Conservation (phyloP, 2,329 filamentous ascomycete genomes). For the Bretziella fagacearum region DNA sequence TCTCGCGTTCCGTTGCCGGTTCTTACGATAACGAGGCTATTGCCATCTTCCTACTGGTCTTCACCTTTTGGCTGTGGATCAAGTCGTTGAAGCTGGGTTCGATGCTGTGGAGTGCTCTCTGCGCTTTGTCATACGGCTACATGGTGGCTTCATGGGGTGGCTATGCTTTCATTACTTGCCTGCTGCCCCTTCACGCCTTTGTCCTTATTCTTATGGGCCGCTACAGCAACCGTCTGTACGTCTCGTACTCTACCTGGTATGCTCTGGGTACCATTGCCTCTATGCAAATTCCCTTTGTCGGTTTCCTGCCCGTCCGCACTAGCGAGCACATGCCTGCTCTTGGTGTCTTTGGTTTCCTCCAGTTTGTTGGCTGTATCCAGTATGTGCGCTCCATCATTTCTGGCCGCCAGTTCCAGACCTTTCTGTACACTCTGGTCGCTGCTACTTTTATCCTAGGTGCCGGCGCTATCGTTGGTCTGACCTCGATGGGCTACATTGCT, state of each 20-base stretch:
- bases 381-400: slow-evolving; percentile 79
- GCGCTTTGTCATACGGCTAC: slow-evolving; percentile 95
- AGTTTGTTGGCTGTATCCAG: slow-evolving; percentile 82
- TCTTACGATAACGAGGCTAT: slow-evolving; percentile 99
- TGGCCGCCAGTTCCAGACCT: slow-evolving; percentile 83
- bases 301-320: slow-evolving; percentile 87
- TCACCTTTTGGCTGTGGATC: slow-evolving; percentile 98
- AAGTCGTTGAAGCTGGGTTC: slow-evolving; percentile 95
- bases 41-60: slow-evolving; percentile 94
- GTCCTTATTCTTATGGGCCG: slow-evolving; percentile 92
- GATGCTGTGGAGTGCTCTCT: slow-evolving; percentile 88
- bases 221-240: slow-evolving; percentile 85
- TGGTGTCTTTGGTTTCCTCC: slow-evolving; percentile 91
- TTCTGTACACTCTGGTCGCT: slow-evolving; percentile 62
- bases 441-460: slow-evolving; percentile 58
- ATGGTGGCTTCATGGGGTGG: slow-evolving; percentile 99
- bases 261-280: slow-evolving; percentile 86
- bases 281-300: slow-evolving; percentile 99
- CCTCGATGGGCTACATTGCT: slow-evolving; percentile 77
- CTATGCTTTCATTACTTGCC: slow-evolving; percentile 97
- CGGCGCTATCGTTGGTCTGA: slow-evolving; percentile 65
- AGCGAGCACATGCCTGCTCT: slow-evolving; percentile 98
- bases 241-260: slow-evolving; percentile 97
- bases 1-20: slow-evolving; percentile 90
- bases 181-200: slow-evolving; percentile 86